Conservation (phyloP, 306 rosid genomes). For the Mucuna pruriens region DNA sequence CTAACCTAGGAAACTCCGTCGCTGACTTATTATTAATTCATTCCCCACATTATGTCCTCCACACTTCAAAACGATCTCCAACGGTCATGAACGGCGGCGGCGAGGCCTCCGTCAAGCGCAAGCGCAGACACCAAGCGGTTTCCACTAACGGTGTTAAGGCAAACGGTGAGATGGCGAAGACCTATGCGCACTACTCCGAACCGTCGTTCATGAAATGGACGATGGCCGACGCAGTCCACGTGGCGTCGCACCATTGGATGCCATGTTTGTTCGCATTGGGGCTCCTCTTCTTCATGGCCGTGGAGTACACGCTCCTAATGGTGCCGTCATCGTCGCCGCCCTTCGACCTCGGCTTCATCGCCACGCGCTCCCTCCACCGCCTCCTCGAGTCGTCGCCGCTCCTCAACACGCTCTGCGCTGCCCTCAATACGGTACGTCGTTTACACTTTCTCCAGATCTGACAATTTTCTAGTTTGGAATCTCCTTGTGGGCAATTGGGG, state of each 20-base stretch:
- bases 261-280: slow-evolving; percentile 73
- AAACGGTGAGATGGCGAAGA: slow-evolving; percentile 25
- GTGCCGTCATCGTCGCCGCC: slow-evolving; percentile 84
- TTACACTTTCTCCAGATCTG: slow-evolving; percentile 21
- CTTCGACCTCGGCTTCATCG: slow-evolving; percentile 79
- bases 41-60: neutral
- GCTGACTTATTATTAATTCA: neutral
- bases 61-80: neutral
- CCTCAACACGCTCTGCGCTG: slow-evolving; percentile 72
- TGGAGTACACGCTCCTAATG: slow-evolving; percentile 96
- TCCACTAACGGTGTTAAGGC: slow-evolving; percentile 27
- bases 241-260: slow-evolving; percentile 76
- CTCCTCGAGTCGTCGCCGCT: slow-evolving; percentile 66
- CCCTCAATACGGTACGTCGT: slow-evolving; percentile 71
- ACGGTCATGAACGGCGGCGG: slow-evolving; percentile 53
- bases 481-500: slow-evolving; percentile 2
- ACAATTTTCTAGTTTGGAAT: neutral
- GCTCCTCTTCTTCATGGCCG: slow-evolving; percentile 84
- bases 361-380: slow-evolving; percentile 68
- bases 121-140: neutral
- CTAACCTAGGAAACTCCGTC: slow-evolving; percentile 62
- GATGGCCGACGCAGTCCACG: slow-evolving; percentile 58
- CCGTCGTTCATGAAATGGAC: slow-evolving; percentile 81
- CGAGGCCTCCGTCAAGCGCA: slow-evolving; percentile 41
- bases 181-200: neutral